A percentile compares a stretch with the other conserved stretches of the same genome.
Conservation (phyloP, 768 basidiomycete species). For the Termitomyces sp. region DNA sequence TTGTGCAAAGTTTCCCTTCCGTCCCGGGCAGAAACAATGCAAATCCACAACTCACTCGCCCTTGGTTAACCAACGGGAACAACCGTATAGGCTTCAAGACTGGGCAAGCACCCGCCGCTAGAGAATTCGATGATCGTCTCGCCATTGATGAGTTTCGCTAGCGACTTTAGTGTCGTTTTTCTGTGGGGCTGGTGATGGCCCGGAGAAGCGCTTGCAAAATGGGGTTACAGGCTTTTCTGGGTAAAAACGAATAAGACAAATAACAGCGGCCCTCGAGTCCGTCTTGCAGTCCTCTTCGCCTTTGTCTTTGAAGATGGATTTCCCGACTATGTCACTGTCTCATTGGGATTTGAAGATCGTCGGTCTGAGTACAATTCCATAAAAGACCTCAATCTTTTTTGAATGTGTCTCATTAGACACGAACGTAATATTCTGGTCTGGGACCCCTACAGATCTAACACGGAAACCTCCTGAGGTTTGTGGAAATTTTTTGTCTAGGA, state of each 20-base stretch:
- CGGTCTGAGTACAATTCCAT: constrained; percentile 54
- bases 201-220: no score
- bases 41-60: constrained; percentile 15
- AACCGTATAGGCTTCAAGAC: constrained; percentile 22
- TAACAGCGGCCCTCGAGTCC: no score
- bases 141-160: constrained; percentile 33
- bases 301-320: constrained; percentile 57
- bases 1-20: constrained; percentile 84
- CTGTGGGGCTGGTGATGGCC: no score
- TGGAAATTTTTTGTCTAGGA: constrained; percentile 97
- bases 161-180: no score
- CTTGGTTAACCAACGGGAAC: constrained; percentile 13
- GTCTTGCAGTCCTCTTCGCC: no score
- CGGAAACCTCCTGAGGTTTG: constrained; percentile 94
- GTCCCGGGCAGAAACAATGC: constrained; percentile 26
- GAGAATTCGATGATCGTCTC: constrained; percentile 30
- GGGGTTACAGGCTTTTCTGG: no score
- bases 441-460: constrained; percentile 78
- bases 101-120: constrained; percentile 15
- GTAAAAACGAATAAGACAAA: no score
- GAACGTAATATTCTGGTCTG: constrained; percentile 96
- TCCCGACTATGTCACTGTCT: no score
- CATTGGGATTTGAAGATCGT: no score
- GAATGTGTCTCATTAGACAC: constrained; percentile 56
- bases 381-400: constrained; percentile 11